These are phyloP conservation scores for Wickerhamomyces chaumierensis DNA, from an alignment of 805 yeast genomes.

Conservation along the genomic window DNA sequence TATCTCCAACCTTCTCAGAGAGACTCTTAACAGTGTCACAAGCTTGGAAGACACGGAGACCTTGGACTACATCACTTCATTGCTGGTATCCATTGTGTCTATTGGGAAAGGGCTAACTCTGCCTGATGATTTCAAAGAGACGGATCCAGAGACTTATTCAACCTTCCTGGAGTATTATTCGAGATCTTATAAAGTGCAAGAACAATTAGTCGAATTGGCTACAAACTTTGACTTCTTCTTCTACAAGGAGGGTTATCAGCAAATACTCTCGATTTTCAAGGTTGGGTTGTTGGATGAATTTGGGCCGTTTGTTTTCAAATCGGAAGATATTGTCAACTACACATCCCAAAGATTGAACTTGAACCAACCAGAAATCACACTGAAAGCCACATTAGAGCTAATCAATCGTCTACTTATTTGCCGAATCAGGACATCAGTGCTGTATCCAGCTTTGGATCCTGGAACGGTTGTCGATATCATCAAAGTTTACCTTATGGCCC, in stretches of 20 bases:
- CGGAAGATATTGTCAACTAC: conserved; percentile 29
- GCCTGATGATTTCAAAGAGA: conserved; percentile 38
- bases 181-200: conserved; percentile 43
- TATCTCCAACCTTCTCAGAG: conserved; percentile 16
- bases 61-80: conserved; percentile 39
- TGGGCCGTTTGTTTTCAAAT: conserved; percentile 55
- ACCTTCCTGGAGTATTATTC: conserved; percentile 2
- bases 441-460: conserved; percentile 4
- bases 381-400: conserved; percentile 10
- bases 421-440: conserved; percentile 6
- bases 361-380: conserved; percentile 15
- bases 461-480: conserved; percentile 9
- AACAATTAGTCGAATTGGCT: conserved; percentile 28
- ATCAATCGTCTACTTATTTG: conserved; percentile 10
- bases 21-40: conserved; percentile 7
- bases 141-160: conserved; percentile 16
- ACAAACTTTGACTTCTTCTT: neutral
- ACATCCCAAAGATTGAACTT: conserved; percentile 11
- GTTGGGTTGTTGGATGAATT: conserved; percentile 53
- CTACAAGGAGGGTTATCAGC: neutral
- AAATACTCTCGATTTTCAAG: conserved; percentile 42
- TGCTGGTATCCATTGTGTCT: conserved; percentile 54
- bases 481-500: conserved; percentile 10
- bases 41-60: conserved; percentile 13
- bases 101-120: conserved; percentile 59